These are phyloP conservation scores for Populus pruinosa DNA, from an alignment of 345 rosid species.

Conservation along the genomic window DNA sequence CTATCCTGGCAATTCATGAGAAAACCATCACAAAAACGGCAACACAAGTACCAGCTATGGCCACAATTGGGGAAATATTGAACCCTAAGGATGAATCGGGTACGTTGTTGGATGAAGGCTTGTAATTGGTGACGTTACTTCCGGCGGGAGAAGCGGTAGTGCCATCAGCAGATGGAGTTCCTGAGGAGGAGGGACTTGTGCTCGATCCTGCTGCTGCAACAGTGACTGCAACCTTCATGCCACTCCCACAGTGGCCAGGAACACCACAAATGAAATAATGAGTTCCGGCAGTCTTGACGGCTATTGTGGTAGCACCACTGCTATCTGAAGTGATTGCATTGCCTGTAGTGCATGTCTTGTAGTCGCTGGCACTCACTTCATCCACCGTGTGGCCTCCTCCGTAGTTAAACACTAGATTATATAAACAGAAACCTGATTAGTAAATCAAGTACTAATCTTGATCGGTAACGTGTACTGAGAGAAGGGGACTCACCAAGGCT, in stretches of 20 bases:
- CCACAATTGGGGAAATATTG: constrained; percentile 1
- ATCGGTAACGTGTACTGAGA: not conserved
- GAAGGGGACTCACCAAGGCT: constrained; percentile 51
- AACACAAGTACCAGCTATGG: not conserved
- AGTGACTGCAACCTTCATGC: constrained; percentile 18
- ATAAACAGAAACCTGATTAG: not conserved
- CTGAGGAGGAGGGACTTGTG: not conserved
- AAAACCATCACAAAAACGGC: not conserved
- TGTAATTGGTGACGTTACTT: not conserved
- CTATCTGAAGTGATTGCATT: constrained; percentile 39
- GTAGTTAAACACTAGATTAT: constrained; percentile 57
- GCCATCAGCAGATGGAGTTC: not conserved
- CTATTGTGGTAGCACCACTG: constrained; percentile 56
- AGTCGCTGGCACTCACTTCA: constrained; percentile 78
- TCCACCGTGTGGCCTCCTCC: constrained; percentile 62
- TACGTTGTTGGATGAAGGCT: not conserved
- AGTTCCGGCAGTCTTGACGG: constrained; percentile 71
- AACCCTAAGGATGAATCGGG: constrained; percentile 4
- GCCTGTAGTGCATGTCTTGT: constrained; percentile 61
- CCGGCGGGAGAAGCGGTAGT: not conserved
- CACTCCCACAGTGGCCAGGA: constrained; percentile 52
- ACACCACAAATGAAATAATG: constrained; percentile 71
- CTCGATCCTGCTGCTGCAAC: constrained; percentile 6
- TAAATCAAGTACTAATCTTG: not conserved
- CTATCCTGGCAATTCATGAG: constrained; percentile 11